A percentile compares a stretch with the other conserved stretches of the same genome.
Evolutionary conservation across 768 basidiomycete species (phyloP).

Genomic region (Tylopilus sp.): DNA sequence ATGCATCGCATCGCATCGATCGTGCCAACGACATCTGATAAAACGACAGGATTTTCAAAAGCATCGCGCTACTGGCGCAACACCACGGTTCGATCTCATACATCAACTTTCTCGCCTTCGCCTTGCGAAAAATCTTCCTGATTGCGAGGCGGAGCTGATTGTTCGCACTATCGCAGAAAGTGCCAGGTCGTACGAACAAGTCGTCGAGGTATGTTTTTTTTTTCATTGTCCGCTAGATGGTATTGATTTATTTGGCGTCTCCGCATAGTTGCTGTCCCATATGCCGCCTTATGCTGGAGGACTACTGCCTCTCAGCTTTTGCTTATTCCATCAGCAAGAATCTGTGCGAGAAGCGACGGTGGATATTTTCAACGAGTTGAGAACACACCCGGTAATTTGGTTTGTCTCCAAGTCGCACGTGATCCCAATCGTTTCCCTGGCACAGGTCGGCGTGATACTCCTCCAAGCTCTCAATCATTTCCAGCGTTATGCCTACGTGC

Average conservation of each 20-base stretch:
- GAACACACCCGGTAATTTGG: slow-evolving; percentile 65
- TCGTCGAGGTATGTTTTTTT: slow-evolving; percentile 69
- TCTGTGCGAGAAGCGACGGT: slow-evolving; percentile 74
- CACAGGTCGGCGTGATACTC: slow-evolving; percentile 79
- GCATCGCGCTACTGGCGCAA: slow-evolving; percentile 48
- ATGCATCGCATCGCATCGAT: slow-evolving; percentile 26
- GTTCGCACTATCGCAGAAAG: slow-evolving; percentile 69
- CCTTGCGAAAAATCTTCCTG: slow-evolving; percentile 64
- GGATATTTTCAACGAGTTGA: slow-evolving; percentile 78
- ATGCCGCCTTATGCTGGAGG: slow-evolving; percentile 78
- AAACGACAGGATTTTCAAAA: slow-evolving; percentile 63
- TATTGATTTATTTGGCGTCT: not conserved
- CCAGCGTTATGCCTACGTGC: slow-evolving; percentile 82
- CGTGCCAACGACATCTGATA: slow-evolving; percentile 5
- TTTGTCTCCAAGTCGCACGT: not conserved
- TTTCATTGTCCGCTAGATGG: not conserved
- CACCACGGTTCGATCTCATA: slow-evolving; percentile 77
- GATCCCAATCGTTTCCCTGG: not conserved
- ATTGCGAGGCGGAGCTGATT: slow-evolving; percentile 72
- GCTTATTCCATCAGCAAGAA: slow-evolving; percentile 86
- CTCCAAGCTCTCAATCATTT: slow-evolving; percentile 83
- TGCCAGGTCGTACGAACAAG: slow-evolving; percentile 80
- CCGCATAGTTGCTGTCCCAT: slow-evolving; percentile 69
- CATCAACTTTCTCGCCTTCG: slow-evolving; percentile 86
- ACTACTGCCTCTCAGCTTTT: slow-evolving; percentile 80